phyloP scores from a whole-genome alignment of 179 eudicot genomes.

The Carnegiea gigantea region DNA sequence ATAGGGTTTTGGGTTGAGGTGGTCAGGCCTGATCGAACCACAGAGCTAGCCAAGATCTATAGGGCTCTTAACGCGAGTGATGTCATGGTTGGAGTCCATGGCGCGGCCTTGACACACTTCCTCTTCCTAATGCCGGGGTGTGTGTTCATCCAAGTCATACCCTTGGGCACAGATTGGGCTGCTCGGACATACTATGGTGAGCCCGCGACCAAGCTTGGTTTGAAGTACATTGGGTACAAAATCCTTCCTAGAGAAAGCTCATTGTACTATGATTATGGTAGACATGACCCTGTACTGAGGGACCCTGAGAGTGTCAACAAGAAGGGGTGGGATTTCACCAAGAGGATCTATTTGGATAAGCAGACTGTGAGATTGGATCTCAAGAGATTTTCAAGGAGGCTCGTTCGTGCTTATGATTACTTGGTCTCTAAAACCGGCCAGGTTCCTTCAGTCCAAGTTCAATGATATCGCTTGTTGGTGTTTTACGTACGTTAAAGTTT shows the following conservation, averaged over 20 bases:
- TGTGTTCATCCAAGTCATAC: slow-evolving; percentile 82
- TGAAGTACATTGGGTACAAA: slow-evolving; percentile 72
- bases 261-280: slow-evolving; percentile 56
- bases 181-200: slow-evolving; percentile 84
- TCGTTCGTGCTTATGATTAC: slow-evolving; percentile 61
- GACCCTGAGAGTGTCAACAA: slow-evolving; percentile 63
- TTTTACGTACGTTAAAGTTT: too few species aligned
- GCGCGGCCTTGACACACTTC: slow-evolving; percentile 94
- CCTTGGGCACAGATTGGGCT: slow-evolving; percentile 92
- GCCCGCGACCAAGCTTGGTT: slow-evolving; percentile 74
- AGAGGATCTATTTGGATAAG: slow-evolving; percentile 64
- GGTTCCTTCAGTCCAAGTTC: slow-evolving; percentile 15
- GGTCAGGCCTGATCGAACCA: slow-evolving; percentile 46
- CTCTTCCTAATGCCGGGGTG: slow-evolving; percentile 70
- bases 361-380: slow-evolving; percentile 67
- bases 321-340: slow-evolving; percentile 84
- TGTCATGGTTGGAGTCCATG: slow-evolving; percentile 87
- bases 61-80: slow-evolving; percentile 68
- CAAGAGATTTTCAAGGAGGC: slow-evolving; percentile 54
- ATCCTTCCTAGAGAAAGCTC: slow-evolving; percentile 80
- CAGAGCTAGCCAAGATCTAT: slow-evolving; percentile 78
- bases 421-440: slow-evolving; percentile 8
- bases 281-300: slow-evolving; percentile 59
- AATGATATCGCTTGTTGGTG: neutral
- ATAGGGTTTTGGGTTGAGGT: slow-evolving; percentile 69